These are phyloP conservation scores for Orobanche coerulescens DNA, from an alignment of 257 asterid genomes.

Conservation along the genomic window DNA sequence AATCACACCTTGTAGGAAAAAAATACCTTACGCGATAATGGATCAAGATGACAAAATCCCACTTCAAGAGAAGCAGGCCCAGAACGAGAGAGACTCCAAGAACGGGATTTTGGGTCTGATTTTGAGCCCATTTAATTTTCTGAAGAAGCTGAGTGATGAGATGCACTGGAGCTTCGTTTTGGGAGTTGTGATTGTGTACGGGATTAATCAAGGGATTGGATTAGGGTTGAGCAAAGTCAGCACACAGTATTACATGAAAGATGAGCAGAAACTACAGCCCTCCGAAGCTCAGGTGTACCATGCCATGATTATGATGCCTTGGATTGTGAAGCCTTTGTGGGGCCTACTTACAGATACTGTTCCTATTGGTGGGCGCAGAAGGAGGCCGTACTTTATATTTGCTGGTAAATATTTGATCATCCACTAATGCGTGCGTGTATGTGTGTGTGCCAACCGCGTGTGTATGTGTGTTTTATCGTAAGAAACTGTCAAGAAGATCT, in stretches of 20 bases:
- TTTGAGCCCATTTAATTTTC: slow-evolving; percentile 40
- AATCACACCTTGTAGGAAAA: not conserved
- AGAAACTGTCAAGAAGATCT: too few relatives aligned
- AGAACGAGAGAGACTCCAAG: slow-evolving; percentile 18
- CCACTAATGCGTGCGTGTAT: not conserved
- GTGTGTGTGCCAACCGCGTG: too few relatives aligned
- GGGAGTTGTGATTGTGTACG: slow-evolving; percentile 80
- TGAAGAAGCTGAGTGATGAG: slow-evolving; percentile 51
- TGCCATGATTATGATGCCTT: slow-evolving; percentile 66
- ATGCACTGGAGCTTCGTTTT: slow-evolving; percentile 83
- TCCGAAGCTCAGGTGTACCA: slow-evolving; percentile 81
- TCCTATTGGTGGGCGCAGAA: slow-evolving; percentile 59
- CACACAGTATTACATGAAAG: slow-evolving; percentile 85
- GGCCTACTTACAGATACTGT: slow-evolving; percentile 85
- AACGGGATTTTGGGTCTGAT: slow-evolving; percentile 23
- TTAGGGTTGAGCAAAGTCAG: slow-evolving; percentile 57
- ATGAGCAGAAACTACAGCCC: slow-evolving; percentile 85
- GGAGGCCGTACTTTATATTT: slow-evolving; percentile 80
- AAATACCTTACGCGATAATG: slow-evolving; percentile 22
- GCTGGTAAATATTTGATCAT: slow-evolving; percentile 41
- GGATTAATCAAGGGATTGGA: slow-evolving; percentile 76
- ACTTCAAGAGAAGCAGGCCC: slow-evolving; percentile 22
- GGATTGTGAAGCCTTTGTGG: slow-evolving; percentile 90
- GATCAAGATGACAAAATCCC: slow-evolving; percentile 33
- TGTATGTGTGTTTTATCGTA: too few relatives aligned